These are phyloP conservation scores for Phellopilus nigrolimitatus DNA, from an alignment of 1,284 basidiomycete species.

Conservation along the genomic window DNA sequence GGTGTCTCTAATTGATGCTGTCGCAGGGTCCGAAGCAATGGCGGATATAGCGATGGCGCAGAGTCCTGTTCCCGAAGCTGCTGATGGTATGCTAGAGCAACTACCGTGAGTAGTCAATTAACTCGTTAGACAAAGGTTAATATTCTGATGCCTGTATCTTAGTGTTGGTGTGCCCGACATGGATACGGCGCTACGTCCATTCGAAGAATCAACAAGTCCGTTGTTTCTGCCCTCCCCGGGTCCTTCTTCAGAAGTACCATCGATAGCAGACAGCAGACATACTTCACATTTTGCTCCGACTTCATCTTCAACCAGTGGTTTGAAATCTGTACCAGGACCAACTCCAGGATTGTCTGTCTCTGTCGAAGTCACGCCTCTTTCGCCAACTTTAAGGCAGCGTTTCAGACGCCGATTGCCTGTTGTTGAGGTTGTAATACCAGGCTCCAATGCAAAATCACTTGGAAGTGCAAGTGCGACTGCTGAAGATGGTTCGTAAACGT, in stretches of 20 bases:
- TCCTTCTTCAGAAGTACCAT: neutral
- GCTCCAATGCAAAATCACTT: neutral
- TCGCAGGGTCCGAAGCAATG: neutral
- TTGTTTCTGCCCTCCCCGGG: conserved; percentile 17
- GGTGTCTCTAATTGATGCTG: neutral
- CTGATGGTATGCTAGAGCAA: too few relatives aligned
- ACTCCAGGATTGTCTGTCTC: neutral
- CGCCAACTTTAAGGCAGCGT: neutral
- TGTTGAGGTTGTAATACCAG: neutral
- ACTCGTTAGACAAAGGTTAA: neutral
- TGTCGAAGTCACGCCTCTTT: conserved; percentile 12
- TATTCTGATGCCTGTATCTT: too few relatives aligned
- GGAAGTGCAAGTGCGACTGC: neutral
- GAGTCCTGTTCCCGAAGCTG: too few relatives aligned
- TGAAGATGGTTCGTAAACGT: conserved; percentile 18
- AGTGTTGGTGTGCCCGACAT: neutral
- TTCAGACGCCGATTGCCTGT: neutral
- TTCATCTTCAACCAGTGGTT: neutral
- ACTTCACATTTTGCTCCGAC: neutral
- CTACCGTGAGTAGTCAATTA: too few relatives aligned
- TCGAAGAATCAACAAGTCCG: conserved; percentile 4
- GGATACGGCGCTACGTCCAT: neutral
- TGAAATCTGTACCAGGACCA: neutral
- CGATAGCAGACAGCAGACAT: neutral
- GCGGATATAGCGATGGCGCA: neutral